These are phyloP conservation scores for Chaetomium tenue DNA, from an alignment of 495 filamentous ascomycete genomes.

Conservation along the genomic window DNA sequence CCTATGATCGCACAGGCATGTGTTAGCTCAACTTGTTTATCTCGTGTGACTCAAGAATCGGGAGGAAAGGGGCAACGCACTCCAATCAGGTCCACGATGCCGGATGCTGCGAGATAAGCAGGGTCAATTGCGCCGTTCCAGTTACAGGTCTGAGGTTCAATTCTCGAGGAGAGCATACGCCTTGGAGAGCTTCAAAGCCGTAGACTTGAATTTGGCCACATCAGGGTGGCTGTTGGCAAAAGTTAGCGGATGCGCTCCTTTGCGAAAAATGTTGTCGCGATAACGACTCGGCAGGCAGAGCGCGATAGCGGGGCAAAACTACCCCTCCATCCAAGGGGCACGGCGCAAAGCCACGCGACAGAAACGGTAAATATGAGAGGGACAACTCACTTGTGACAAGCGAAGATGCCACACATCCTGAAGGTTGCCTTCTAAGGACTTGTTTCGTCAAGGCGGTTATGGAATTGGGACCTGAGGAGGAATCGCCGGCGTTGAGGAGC, in stretches of 20 bases:
- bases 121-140: conserved; percentile 41
- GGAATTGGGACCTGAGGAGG: background rate
- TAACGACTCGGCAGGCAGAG: conserved; percentile 4
- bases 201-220: conserved; percentile 95
- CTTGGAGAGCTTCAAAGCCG: conserved; percentile 92
- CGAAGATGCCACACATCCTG: conserved; percentile 83
- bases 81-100: conserved; percentile 98
- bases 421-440: conserved; percentile 1
- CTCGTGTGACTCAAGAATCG: conserved; percentile 27
- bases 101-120: conserved; percentile 64
- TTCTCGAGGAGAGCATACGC: conserved; percentile 59
- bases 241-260: conserved; percentile 18
- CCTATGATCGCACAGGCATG: conserved; percentile 48
- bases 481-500: conserved; percentile 25
- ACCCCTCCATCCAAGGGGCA: conserved; percentile 35
- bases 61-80: conserved; percentile 55
- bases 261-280: conserved; percentile 15
- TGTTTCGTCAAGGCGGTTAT: conserved; percentile 8
- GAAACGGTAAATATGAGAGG: background rate
- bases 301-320: conserved; percentile 29
- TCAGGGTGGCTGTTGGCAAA: conserved; percentile 72
- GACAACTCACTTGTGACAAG: conserved; percentile 76
- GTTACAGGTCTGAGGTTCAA: conserved; percentile 17
- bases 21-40: conserved; percentile 24
- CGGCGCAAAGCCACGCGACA: conserved; percentile 5